Evolutionary conservation across 495 filamentous ascomycete genomes (phyloP).

Genomic region (Aeminium ludgeri): DNA sequence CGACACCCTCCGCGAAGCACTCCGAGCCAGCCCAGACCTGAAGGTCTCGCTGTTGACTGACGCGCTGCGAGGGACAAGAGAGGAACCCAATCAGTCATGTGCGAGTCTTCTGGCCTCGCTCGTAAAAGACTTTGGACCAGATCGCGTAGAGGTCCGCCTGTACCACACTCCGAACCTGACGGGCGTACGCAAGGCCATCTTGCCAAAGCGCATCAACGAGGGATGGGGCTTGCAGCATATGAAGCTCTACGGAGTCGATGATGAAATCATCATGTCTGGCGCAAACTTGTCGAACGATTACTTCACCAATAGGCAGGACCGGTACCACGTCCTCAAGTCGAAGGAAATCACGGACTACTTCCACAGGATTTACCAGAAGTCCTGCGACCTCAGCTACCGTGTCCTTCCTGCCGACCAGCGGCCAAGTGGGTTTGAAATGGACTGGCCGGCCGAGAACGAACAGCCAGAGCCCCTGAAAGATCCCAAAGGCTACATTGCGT

Average conservation of each 20-base stretch:
- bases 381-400: slow-evolving; percentile 67
- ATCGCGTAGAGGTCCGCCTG: slow-evolving; percentile 87
- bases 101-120: slow-evolving; percentile 77
- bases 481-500: slow-evolving; percentile 48
- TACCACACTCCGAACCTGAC: slow-evolving; percentile 95
- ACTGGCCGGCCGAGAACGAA: slow-evolving; percentile 65
- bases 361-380: slow-evolving; percentile 51
- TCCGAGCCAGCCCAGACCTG: slow-evolving; percentile 55
- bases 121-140: slow-evolving; percentile 61
- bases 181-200: slow-evolving; percentile 61
- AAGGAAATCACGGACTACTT: slow-evolving; percentile 71
- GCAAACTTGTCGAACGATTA: slow-evolving; percentile 91
- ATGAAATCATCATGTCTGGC: slow-evolving; percentile 88
- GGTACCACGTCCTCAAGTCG: slow-evolving; percentile 82
- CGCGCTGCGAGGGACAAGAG: slow-evolving; percentile 76
- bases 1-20: slow-evolving; percentile 54
- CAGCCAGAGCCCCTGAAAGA: slow-evolving; percentile 53
- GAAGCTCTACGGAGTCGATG: slow-evolving; percentile 94
- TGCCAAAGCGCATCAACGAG: slow-evolving; percentile 86
- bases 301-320: slow-evolving; percentile 87
- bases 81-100: slow-evolving; percentile 72
- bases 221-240: slow-evolving; percentile 98
- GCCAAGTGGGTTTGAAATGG: slow-evolving; percentile 47
- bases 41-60: slow-evolving; percentile 88
- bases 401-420: slow-evolving; percentile 38